Evolutionary conservation across 2,329 filamentous ascomycete genomes (phyloP).

Genomic region (Orbilia ellipsospora): DNA sequence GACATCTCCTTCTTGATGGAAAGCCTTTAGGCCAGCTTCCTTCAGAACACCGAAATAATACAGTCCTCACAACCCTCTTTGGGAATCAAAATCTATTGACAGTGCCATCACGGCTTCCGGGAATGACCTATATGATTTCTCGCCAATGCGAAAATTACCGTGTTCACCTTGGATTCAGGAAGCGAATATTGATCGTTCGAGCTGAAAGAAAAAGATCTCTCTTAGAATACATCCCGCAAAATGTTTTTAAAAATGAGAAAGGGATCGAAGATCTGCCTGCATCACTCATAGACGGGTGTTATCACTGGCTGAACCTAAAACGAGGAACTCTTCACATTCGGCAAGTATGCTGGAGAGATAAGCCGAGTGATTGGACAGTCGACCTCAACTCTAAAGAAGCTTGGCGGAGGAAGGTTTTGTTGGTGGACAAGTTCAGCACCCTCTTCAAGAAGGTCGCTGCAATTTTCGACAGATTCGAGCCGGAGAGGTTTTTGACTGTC

Average conservation of each 20-base stretch:
- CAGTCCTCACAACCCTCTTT: slow-evolving; percentile 67
- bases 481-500: slow-evolving; percentile 63
- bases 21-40: slow-evolving; percentile 69
- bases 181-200: slow-evolving; percentile 64
- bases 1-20: slow-evolving; percentile 67
- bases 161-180: slow-evolving; percentile 69
- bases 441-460: slow-evolving; percentile 62
- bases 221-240: slow-evolving; percentile 62
- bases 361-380: slow-evolving; percentile 63
- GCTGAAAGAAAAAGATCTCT: slow-evolving; percentile 60
- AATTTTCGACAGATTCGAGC: slow-evolving; percentile 68
- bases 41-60: slow-evolving; percentile 64
- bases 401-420: slow-evolving; percentile 56
- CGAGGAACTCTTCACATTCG: slow-evolving; percentile 68
- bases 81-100: slow-evolving; percentile 67
- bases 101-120: slow-evolving; percentile 67
- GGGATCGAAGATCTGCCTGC: slow-evolving; percentile 66
- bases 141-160: slow-evolving; percentile 62
- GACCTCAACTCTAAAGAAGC: slow-evolving; percentile 60
- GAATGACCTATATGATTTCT: slow-evolving; percentile 68
- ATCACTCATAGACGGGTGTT: slow-evolving; percentile 66
- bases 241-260: slow-evolving; percentile 58
- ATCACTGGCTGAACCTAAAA: slow-evolving; percentile 71
- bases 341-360: slow-evolving; percentile 64
- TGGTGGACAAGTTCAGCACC: slow-evolving; percentile 67